Evolutionary conservation across 1,284 basidiomycete species (phyloP), one percentile per base, ranked within the genome.

Genomic region (Schizophyllum commune): DNA sequence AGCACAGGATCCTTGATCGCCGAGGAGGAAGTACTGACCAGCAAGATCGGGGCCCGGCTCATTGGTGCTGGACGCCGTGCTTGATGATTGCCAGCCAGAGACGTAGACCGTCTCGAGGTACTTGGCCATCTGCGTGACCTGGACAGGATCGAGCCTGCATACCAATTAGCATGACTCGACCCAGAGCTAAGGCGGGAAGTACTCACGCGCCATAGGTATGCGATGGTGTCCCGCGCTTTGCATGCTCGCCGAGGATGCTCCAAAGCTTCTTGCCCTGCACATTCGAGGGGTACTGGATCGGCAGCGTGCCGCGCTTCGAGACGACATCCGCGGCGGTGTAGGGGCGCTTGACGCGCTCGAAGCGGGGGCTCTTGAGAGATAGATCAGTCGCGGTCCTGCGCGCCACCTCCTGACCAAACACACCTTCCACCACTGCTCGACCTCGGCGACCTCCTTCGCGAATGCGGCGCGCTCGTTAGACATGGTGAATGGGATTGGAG

Each of bases 41-140:
- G 86, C 96, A 72, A 99, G 91, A 83, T 99, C 97, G 17, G 96
- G 96, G 55, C 96, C 96, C 27, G 96, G 96, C 74, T 99, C 96
- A 69, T 98, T 91, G 55, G 89, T 91, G 71, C 87, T 91, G 0
- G 91, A 91, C 32, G 92, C 92, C 4, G 94, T 98, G 67, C 94
- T 97, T 17, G 91, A 94, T 15, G 89, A 92, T 69, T 94, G 93
- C 96, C 96, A 99, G 8, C 96, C 96, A 13, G 96, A 98, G 58
- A 99, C 93, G 73, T 99, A 99, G 66, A 99, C 91, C 2, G 95
- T 96, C 77, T 99, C 96, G 68, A 98, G 89, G 75, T 97, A 91
- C 73, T 96, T 96, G 34, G 96, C 96, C 96, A 99, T 99, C 77
- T 99, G 96, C 0, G 95, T 94, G 67, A 95, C 83, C 78, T 99